These are phyloP conservation scores for Phascolomyces articulosus DNA, from an alignment of 371 early-diverging fungal species.

Conservation along the genomic window DNA sequence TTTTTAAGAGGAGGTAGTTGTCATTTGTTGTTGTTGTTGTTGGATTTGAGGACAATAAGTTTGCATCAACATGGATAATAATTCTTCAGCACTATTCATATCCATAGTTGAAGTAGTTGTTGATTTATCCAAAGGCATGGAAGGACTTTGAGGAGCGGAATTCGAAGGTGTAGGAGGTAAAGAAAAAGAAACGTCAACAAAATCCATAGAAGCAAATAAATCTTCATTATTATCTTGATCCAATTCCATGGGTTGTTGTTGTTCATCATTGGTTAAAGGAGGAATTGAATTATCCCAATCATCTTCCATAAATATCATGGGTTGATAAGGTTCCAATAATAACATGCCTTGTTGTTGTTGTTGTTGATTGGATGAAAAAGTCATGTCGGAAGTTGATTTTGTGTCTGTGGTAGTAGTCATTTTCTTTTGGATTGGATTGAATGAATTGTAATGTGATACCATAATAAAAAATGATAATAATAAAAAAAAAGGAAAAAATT, in stretches of 20 bases:
- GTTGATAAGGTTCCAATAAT: conserved; percentile 9
- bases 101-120: no score
- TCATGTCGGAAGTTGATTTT: neutral
- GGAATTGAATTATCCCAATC: conserved; percentile 10
- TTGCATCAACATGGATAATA: neutral
- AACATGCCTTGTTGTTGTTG: neutral
- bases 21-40: no score
- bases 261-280: neutral
- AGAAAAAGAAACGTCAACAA: conserved; percentile 5
- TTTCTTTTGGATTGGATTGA: neutral
- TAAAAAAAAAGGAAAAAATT: no score
- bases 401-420: neutral
- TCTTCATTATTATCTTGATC: no score
- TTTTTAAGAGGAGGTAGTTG: neutral
- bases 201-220: conserved; percentile 5
- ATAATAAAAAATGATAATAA: no score
- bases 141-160: neutral
- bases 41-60: neutral
- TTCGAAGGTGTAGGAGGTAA: neutral
- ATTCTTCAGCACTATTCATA: neutral
- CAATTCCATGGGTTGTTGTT: no score
- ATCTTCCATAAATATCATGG: conserved; percentile 7
- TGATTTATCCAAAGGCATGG: neutral
- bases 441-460: no score
- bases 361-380: neutral